Percentiles rank a stretch among this genome's conserved stretches.
phyloP scores from a whole-genome alignment of 176 grass and related monocot genomes.

The Eragrostis nindensis region DNA sequence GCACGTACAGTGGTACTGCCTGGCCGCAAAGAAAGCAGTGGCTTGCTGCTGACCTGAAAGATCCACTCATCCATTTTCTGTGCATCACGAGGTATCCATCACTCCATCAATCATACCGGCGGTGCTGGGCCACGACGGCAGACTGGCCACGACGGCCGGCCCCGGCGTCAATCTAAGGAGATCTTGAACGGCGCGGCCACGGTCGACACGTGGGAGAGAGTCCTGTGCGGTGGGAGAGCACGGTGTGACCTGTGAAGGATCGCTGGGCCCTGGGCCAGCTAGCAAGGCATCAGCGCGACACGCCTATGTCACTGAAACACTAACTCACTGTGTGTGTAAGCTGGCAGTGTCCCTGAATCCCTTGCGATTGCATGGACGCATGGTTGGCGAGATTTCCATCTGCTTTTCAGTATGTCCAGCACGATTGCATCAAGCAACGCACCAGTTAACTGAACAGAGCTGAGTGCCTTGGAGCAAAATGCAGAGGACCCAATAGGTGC shows the following conservation, averaged over 20 bases:
- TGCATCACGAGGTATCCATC: conserved; percentile 25
- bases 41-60: neutral
- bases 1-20: neutral
- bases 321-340: neutral
- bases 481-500: no score
- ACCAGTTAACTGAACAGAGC: neutral
- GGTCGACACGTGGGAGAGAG: conserved; percentile 15
- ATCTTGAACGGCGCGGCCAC: neutral
- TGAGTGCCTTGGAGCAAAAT: neutral
- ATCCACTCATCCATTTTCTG: neutral
- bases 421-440: neutral
- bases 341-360: conserved; percentile 32
- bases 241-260: neutral
- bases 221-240: conserved; percentile 2
- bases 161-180: conserved; percentile 34
- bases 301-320: neutral
- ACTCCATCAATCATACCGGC: conserved; percentile 25
- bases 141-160: neutral
- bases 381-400: neutral
- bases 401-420: conserved; percentile 18
- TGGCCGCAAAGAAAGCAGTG: neutral
- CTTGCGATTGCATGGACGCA: neutral
- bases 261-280: conserved; percentile 23
- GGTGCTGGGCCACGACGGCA: conserved; percentile 6
- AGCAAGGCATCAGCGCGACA: neutral